Evolutionary conservation across 1,284 basidiomycete species (phyloP), one percentile per base, ranked within the genome.

Genomic region (Limonomyces culmigenus): DNA sequence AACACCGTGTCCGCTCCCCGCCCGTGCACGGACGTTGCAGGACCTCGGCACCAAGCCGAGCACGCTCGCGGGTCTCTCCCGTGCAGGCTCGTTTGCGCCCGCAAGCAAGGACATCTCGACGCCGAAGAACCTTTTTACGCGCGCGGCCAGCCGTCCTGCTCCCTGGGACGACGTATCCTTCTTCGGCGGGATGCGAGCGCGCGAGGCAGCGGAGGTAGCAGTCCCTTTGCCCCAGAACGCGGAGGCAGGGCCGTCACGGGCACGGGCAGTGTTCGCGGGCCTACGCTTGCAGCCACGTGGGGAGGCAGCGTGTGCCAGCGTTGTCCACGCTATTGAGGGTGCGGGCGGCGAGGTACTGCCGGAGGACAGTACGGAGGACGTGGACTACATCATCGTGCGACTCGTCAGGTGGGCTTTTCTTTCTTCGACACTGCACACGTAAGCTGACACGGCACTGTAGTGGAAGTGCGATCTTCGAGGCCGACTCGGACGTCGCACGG

Each of bases 351-450:
- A 42, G 3, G 55, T 69, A 47, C 52, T 67, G 4, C 44, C 45
- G 3, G 62, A 62, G 10, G 56, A 57, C n/a, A 56, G 60, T 5
- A 62, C 66, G 13, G 64, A 65, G 12, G 55, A 63, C 18, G 66
- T 68, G 1, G 69, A 74, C 51, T 77, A 68, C 43, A 61, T 80
- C 36, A 52, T 85, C 36, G 76, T 83, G 5, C 58, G 81, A 38
- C 54, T 86, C 14, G 69, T 73, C 38, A 79, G 77, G 79, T 81
- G 33, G 32, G 49, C 30, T 53, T 42, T 27, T 27, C 8, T 34
- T 4, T 13, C 25, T 16, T 25, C 13, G 6, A 17, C 19, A 25
- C 10, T 37, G 27, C 18, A 20, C 19, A n/a, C n/a, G n/a, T n/a
- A n/a, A n/a, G n/a, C n/a, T n/a, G n/a, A n/a, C n/a, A n/a, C n/a